Base-by-base conservation (phyloP, 2,329 filamentous ascomycete genomes). In the Colletotrichum sp. region DNA sequence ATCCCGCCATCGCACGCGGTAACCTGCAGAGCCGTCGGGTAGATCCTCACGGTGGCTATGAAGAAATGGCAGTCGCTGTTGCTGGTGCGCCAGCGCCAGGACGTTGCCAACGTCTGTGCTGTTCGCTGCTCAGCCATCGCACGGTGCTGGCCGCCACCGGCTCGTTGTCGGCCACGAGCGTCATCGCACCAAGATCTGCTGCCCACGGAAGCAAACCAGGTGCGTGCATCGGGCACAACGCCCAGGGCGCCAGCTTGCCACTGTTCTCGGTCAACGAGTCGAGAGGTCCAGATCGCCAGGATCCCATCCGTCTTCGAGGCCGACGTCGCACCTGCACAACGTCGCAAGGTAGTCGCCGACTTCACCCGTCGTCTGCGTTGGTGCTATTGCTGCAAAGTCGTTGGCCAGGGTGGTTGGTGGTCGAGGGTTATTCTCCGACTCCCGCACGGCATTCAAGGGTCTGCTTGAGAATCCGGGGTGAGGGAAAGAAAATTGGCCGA, bases 371-470 rank as follows among this genome's bases (percentile, higher is more conserved):
- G 30, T 28, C 52, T 62, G 36, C 34, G 48, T 71, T 70, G 32
- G 10, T 48, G 36, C 30, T 68, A 60, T 48, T 70, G 25, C 71
- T 34, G 32, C 60, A 66, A 52, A 52, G 43, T 22, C 43, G 43
- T 52, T 22, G 43, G 43, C 43, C 43, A 52, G 43, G 43, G 43
- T 52, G 43, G 43, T 52, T 74, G 71, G 22, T 22, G 60, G n/a
- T 34, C 27, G 30, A 36, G 15, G 34, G 32, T 28, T 62, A 74
- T 76, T 74, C 74, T 74, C 70, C 70, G 70, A 48, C 64, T 68
- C 56, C 64, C 70, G 48, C 56, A 36, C 65, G 30, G 69, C 55
- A 55, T 64, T 27, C 68, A n/a, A 62, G 73, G 70, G 28, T 60
- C 16, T 43, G 39, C 64, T 66, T 58, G 30, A 27, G 32, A 60